Percentiles rank a stretch among this genome's conserved stretches.
These are phyloP conservation scores for Pugionium dolabratum DNA, from an alignment of 345 rosid species.

Conservation along the genomic window DNA sequence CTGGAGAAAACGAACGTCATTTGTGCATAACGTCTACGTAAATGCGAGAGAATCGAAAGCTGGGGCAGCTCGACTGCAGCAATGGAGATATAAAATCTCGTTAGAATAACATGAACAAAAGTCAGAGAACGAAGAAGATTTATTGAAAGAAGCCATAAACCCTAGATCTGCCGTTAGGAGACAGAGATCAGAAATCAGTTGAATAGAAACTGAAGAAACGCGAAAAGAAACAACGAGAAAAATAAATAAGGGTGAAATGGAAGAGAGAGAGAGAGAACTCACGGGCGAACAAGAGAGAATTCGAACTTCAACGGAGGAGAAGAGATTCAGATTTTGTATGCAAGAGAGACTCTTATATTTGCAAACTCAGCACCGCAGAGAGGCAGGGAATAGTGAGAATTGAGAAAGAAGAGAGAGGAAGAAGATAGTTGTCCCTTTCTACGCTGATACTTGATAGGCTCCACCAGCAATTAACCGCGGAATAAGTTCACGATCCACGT, in stretches of 20 bases:
- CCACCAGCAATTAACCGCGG: slow-evolving; percentile 51
- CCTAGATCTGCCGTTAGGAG: slow-evolving; percentile 53
- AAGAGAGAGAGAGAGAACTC: slow-evolving; percentile 16
- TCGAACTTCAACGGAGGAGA: slow-evolving; percentile 37
- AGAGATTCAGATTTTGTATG: slow-evolving; percentile 30
- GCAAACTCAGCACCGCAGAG: slow-evolving; percentile 38
- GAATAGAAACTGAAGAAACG: slow-evolving; percentile 26
- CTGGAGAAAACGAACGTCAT: slow-evolving; percentile 20
- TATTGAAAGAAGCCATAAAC: too few species aligned
- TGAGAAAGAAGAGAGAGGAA: slow-evolving; percentile 16
- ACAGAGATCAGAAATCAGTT: slow-evolving; percentile 32
- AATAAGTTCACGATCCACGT: neutral
- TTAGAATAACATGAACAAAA: too few species aligned
- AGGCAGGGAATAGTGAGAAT: slow-evolving; percentile 35
- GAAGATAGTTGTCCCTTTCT: slow-evolving; percentile 36
- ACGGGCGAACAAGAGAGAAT: slow-evolving; percentile 34
- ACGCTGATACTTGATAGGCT: slow-evolving; percentile 29
- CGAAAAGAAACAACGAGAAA: slow-evolving; percentile 12
- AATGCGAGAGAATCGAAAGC: slow-evolving; percentile 3
- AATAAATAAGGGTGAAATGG: slow-evolving; percentile 3
- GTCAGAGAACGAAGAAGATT: too few species aligned
- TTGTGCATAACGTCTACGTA: neutral
- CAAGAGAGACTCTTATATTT: slow-evolving; percentile 30
- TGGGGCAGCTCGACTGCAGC: slow-evolving; percentile 8
- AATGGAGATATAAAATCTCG: neutral